These are phyloP conservation scores for Radiomyces spectabilis DNA, from an alignment of 192 early-diverging fungal species.

Conservation along the genomic window DNA sequence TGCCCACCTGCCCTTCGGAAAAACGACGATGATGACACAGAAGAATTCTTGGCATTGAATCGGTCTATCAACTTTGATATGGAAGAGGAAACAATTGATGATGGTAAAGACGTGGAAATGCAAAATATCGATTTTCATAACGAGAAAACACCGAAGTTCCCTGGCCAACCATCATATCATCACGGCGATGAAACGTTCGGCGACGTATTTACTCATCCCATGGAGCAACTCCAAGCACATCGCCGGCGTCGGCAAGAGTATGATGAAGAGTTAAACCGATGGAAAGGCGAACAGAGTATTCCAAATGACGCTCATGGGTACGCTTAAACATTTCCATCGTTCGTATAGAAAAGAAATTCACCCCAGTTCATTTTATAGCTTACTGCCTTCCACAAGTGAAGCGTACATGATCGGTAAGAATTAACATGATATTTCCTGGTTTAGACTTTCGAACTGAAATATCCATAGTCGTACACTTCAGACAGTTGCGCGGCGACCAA, in stretches of 20 bases:
- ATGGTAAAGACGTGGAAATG: not conserved
- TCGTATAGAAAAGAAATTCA: too few relatives aligned
- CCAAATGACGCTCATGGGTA: too few relatives aligned
- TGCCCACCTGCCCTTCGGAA: not conserved
- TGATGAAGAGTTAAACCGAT: too few relatives aligned
- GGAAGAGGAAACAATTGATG: not conserved
- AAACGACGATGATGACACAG: not conserved
- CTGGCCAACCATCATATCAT: slow-evolving; percentile 6
- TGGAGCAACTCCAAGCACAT: slow-evolving; percentile 15
- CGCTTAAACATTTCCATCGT: too few relatives aligned
- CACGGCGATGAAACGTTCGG: slow-evolving; percentile 24
- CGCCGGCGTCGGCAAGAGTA: slow-evolving; percentile 4
- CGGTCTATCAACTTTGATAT: not conserved
- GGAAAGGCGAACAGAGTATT: too few relatives aligned
- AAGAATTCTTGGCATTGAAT: slow-evolving; percentile 1
- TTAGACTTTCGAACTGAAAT: too few relatives aligned
- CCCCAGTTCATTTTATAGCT: too few relatives aligned
- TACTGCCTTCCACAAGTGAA: too few relatives aligned
- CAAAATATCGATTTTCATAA: slow-evolving; percentile 1
- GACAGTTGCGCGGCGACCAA: slow-evolving; percentile 23
- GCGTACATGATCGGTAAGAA: not conserved
- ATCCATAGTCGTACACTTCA: slow-evolving; percentile 20
- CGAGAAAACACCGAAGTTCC: not conserved
- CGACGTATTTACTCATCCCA: slow-evolving; percentile 17
- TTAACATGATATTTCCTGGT: not conserved